Percentiles rank a stretch among this genome's conserved stretches.
Conservation (phyloP, 257 asterid genomes). For the Lantana camara region DNA sequence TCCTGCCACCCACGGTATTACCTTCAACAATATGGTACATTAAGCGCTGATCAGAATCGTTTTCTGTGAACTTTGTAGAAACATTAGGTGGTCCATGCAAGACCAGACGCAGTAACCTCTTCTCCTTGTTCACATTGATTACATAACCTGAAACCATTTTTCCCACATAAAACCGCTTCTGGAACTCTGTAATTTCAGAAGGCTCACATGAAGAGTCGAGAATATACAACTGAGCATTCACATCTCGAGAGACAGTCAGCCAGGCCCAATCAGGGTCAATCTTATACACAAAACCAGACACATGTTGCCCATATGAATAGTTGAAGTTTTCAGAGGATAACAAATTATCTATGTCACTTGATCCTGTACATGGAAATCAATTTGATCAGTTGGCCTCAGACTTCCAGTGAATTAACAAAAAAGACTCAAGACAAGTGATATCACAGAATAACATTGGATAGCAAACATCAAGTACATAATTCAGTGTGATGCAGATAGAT, state of each 20-base stretch:
- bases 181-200: slow-evolving; percentile 67
- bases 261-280: slow-evolving; percentile 84
- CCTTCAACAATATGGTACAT: slow-evolving; percentile 62
- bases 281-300: slow-evolving; percentile 84
- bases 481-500: background rate
- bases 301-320: slow-evolving; percentile 61
- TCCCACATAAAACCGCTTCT: slow-evolving; percentile 71
- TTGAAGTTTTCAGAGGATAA: slow-evolving; percentile 44
- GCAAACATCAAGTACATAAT: slow-evolving; percentile 6
- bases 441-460: background rate
- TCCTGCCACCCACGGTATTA: slow-evolving; percentile 73
- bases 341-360: slow-evolving; percentile 37
- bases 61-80: slow-evolving; percentile 30
- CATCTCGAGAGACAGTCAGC: slow-evolving; percentile 73
- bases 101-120: slow-evolving; percentile 69
- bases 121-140: slow-evolving; percentile 61
- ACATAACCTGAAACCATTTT: slow-evolving; percentile 64
- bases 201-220: slow-evolving; percentile 87
- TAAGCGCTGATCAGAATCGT: slow-evolving; percentile 31
- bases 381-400: slow-evolving; percentile 16
- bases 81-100: slow-evolving; percentile 40
- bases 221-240: slow-evolving; percentile 68
- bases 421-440: background rate
- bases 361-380: slow-evolving; percentile 50
- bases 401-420: background rate